These are phyloP conservation scores for Stenocarpella maydis DNA, from an alignment of 2,329 filamentous ascomycete genomes.

Conservation along the genomic window DNA sequence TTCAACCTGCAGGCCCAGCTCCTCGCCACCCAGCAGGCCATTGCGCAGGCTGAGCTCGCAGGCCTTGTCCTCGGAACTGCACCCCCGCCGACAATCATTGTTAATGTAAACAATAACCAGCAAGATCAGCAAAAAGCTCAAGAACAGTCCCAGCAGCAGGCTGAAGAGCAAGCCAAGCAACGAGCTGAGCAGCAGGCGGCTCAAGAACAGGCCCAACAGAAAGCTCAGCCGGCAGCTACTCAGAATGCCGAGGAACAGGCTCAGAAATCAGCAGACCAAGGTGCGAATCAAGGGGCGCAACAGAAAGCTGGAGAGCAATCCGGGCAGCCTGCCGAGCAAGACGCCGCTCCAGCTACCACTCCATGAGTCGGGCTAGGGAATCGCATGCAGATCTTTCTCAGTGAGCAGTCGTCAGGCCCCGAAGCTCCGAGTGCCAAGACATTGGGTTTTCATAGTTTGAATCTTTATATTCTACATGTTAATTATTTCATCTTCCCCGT, in stretches of 20 bases:
- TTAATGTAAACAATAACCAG: constrained; percentile 15
- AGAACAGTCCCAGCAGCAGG: not conserved
- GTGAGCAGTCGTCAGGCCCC: not conserved
- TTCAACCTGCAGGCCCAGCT: constrained; percentile 41
- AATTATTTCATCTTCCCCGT: constrained; percentile 18
- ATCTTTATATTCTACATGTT: constrained; percentile 22
- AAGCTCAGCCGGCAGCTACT: not conserved
- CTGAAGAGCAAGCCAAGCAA: not conserved
- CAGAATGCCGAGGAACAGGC: not conserved
- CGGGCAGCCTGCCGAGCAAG: not conserved
- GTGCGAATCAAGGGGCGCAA: not conserved
- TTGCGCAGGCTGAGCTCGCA: constrained; percentile 41
- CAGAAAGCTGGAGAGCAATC: not conserved
- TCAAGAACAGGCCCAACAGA: not conserved
- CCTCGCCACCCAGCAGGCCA: constrained; percentile 41
- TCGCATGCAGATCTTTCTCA: not conserved
- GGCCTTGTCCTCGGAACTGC: constrained; percentile 38
- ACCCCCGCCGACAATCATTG: constrained; percentile 31
- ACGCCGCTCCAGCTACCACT: not conserved
- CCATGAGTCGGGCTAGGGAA: not conserved
- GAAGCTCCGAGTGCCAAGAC: not conserved
- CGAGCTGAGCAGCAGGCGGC: not conserved
- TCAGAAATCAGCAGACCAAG: not conserved
- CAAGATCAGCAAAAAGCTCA: constrained; percentile 10
- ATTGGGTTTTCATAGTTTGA: not conserved